Evolutionary conservation across 805 yeast species (phyloP).

Genomic region (Sugiyamaella floridensis): DNA sequence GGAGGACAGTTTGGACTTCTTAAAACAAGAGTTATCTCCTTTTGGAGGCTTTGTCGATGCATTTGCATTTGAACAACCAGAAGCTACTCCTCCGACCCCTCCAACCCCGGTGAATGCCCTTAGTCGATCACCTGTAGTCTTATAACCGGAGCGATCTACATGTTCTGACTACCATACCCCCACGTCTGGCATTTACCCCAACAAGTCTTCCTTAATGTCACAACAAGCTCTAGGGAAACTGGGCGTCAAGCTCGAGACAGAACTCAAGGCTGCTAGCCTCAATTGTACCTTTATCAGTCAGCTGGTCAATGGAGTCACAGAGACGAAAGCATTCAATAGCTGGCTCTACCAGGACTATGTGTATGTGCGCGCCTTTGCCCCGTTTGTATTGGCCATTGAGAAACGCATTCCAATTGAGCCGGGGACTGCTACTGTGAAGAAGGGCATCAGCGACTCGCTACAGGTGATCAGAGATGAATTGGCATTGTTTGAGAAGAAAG

Average conservation of each 20-base stretch:
- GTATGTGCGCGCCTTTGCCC: conserved; percentile 1
- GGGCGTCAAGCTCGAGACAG: neutral
- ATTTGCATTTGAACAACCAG: too few species aligned
- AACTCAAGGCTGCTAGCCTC: neutral
- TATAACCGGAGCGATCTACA: too few species aligned
- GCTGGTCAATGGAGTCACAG: neutral
- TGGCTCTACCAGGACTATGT: conserved; percentile 10
- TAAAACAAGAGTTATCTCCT: too few species aligned
- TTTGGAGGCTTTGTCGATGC: too few species aligned
- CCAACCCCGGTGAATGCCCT: too few species aligned
- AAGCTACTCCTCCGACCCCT: too few species aligned
- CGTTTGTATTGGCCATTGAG: neutral
- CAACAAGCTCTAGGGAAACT: neutral
- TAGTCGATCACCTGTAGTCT: too few species aligned
- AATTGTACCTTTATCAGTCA: neutral
- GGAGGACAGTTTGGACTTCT: too few species aligned
- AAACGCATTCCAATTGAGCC: neutral
- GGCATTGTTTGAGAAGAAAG: conserved; percentile 3
- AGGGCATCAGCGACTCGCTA: neutral
- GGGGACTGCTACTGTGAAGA: neutral
- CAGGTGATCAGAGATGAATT: conserved; percentile 5
- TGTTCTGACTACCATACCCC: too few species aligned
- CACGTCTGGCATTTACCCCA: too few species aligned
- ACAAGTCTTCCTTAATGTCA: neutral
- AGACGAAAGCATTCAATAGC: conserved; percentile 3